Conservation (phyloP, 2,329 filamentous ascomycete genomes). For the Phoma sp. region DNA sequence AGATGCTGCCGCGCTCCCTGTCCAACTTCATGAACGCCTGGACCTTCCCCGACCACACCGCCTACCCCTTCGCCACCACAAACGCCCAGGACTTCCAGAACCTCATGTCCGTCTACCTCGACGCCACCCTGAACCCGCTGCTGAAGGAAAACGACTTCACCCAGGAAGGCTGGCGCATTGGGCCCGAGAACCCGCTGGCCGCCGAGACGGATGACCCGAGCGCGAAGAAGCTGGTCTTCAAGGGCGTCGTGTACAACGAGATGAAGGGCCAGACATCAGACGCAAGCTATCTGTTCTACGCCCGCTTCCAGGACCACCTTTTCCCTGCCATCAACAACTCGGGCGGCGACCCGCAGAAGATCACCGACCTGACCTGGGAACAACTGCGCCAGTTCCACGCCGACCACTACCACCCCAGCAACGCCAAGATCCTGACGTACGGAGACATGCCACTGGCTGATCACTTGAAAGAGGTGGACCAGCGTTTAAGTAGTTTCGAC, state of each 20-base stretch:
- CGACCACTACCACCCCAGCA: conserved; percentile 95
- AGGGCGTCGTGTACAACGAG: conserved; percentile 98
- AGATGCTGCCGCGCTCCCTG: conserved; percentile 97
- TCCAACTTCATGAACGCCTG: conserved; percentile 99
- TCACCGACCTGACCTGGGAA: conserved; percentile 91
- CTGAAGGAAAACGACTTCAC: conserved; percentile 91
- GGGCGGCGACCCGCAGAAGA: conserved; percentile 93
- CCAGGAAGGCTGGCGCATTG: conserved; percentile 96
- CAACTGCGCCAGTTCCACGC: conserved; percentile 88
- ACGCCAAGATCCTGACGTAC: conserved; percentile 94
- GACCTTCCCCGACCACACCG: conserved; percentile 94
- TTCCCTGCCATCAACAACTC: conserved; percentile 96
- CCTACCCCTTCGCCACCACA: conserved; percentile 96
- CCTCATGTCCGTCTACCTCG: conserved; percentile 93
- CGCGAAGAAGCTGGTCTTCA: conserved; percentile 82
- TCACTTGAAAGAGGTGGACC: conserved; percentile 80
- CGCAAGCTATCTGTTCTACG: conserved; percentile 94
- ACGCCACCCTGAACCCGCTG: conserved; percentile 88
- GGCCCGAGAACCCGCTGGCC: conserved; percentile 80
- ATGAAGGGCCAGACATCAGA: conserved; percentile 99
- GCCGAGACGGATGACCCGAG: conserved; percentile 53
- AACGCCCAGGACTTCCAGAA: conserved; percentile 96
- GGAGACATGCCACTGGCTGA: conserved; percentile 86
- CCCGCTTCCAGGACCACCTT: conserved; percentile 91
- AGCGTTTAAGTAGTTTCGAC: conserved; percentile 75